These are phyloP conservation scores for Rhexocercosporidium sp. DNA, from an alignment of 2,329 filamentous ascomycete species.

Conservation along the genomic window DNA sequence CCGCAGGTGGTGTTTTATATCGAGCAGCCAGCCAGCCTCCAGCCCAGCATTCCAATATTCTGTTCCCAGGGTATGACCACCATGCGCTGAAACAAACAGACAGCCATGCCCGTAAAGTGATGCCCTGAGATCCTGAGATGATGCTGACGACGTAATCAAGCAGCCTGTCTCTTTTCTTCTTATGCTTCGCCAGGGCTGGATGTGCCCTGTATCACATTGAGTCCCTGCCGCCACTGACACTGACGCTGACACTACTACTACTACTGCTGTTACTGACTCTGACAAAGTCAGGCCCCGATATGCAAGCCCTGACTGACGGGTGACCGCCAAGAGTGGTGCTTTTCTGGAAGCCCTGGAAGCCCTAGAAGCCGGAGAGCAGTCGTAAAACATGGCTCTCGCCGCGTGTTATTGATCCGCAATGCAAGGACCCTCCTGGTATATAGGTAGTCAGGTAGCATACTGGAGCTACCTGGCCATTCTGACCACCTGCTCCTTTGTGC, in stretches of 20 bases:
- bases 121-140: background rate
- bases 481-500: background rate
- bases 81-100: constrained; percentile 1
- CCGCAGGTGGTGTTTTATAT: background rate
- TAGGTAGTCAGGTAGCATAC: too few species aligned
- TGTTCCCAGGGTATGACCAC: constrained; percentile 3
- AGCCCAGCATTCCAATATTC: background rate
- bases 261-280: too few species aligned
- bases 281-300: too few species aligned
- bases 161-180: background rate
- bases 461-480: too few species aligned
- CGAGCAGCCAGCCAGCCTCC: background rate
- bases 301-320: background rate
- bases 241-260: background rate
- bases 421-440: background rate
- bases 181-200: background rate
- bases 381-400: background rate
- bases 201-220: background rate
- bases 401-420: constrained; percentile 5
- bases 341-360: constrained; percentile 3
- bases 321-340: background rate
- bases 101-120: background rate
- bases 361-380: background rate
- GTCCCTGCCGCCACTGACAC: background rate
- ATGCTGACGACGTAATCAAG: background rate